A percentile compares a stretch with the other conserved stretches of the same genome.
These are phyloP conservation scores for Phytophthora ohioensis DNA, from an alignment of 352 stramenopile species.

Conservation along the genomic window DNA sequence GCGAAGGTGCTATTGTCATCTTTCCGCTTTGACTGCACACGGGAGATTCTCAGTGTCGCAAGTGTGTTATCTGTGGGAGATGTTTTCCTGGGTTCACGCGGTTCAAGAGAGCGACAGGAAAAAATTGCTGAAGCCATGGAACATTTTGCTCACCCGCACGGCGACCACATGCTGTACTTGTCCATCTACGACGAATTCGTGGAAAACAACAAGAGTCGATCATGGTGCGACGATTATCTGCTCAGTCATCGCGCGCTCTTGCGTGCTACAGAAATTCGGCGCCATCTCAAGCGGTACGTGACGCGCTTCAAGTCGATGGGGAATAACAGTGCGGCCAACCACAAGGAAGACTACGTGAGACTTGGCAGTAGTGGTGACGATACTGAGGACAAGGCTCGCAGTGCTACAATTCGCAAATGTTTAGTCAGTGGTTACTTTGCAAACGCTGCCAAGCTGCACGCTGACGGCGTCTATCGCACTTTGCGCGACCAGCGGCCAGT, in stretches of 20 bases:
- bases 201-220: slow-evolving; percentile 62
- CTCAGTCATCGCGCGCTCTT: slow-evolving; percentile 65
- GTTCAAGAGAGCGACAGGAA: slow-evolving; percentile 71
- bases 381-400: slow-evolving; percentile 36
- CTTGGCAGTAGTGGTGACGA: slow-evolving; percentile 18
- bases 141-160: slow-evolving; percentile 69
- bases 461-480: slow-evolving; percentile 72
- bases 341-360: slow-evolving; percentile 27
- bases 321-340: background rate
- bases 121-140: slow-evolving; percentile 77
- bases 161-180: slow-evolving; percentile 79
- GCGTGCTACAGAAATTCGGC: slow-evolving; percentile 72
- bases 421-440: slow-evolving; percentile 92
- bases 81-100: slow-evolving; percentile 68
- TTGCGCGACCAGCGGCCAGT: slow-evolving; percentile 74
- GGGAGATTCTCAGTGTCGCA: slow-evolving; percentile 96
- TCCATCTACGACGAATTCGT: slow-evolving; percentile 79
- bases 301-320: slow-evolving; percentile 53
- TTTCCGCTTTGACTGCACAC: slow-evolving; percentile 82
- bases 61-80: slow-evolving; percentile 96
- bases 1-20: slow-evolving; percentile 79
- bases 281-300: slow-evolving; percentile 74
- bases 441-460: slow-evolving; percentile 97
- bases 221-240: slow-evolving; percentile 83
- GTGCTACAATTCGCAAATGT: slow-evolving; percentile 61